These are phyloP conservation scores for Phytophthora boehmeriae DNA, from an alignment of 352 stramenopile species.

Conservation along the genomic window DNA sequence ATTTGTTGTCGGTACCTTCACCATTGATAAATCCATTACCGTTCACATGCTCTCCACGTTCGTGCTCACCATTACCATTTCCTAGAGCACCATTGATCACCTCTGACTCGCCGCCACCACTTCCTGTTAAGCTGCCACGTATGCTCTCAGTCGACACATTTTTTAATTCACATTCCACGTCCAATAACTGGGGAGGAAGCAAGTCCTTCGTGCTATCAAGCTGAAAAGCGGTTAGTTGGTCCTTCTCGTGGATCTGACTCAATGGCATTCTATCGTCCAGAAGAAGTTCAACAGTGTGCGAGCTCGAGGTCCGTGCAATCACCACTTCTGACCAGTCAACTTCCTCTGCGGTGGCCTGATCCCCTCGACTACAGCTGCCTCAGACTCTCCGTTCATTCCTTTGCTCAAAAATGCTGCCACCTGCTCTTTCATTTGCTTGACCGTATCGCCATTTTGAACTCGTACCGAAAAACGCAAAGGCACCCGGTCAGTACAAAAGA, in stretches of 20 bases:
- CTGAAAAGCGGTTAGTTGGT: slow-evolving; percentile 77
- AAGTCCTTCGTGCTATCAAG: slow-evolving; percentile 48
- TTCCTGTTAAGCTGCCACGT: too few relatives aligned
- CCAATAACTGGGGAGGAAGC: slow-evolving; percentile 13
- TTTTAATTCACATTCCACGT: neutral
- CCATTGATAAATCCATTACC: too few relatives aligned
- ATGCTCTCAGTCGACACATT: neutral
- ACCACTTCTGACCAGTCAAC: slow-evolving; percentile 43
- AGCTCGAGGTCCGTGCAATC: slow-evolving; percentile 59
- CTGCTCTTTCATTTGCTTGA: slow-evolving; percentile 72
- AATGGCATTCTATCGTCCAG: slow-evolving; percentile 67
- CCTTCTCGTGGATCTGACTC: slow-evolving; percentile 79
- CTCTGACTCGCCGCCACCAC: too few relatives aligned
- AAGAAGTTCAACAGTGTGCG: slow-evolving; percentile 70
- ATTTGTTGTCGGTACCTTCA: too few relatives aligned
- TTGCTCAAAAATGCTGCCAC: slow-evolving; percentile 50
- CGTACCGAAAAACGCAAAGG: slow-evolving; percentile 83
- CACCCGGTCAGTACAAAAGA: slow-evolving; percentile 75
- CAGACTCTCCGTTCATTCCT: slow-evolving; percentile 12
- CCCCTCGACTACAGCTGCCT: neutral
- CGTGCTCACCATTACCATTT: too few relatives aligned
- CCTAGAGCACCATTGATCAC: too few relatives aligned
- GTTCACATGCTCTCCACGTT: too few relatives aligned
- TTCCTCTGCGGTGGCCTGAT: slow-evolving; percentile 7
- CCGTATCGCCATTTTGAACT: slow-evolving; percentile 58